These are phyloP conservation scores for Coniochaeta prunicola DNA, from an alignment of 2,329 filamentous ascomycete genomes.

Conservation along the genomic window DNA sequence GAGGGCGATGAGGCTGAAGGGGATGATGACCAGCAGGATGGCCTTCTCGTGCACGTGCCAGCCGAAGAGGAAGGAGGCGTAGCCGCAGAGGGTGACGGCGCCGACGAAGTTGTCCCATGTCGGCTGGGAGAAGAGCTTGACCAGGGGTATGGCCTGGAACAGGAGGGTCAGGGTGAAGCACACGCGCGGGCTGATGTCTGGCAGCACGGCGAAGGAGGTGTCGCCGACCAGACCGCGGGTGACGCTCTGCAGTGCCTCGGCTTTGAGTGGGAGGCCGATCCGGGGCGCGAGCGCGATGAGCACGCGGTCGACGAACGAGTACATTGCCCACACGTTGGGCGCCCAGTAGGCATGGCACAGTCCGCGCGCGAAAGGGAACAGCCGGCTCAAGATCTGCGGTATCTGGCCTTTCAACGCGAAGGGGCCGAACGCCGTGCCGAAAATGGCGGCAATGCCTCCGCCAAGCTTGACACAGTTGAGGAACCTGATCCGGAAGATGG, in stretches of 20 bases:
- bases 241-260: slow-evolving; percentile 74
- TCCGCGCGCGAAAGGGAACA: slow-evolving; percentile 92
- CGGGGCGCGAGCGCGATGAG: slow-evolving; percentile 81
- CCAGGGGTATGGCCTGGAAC: slow-evolving; percentile 71
- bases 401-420: slow-evolving; percentile 79
- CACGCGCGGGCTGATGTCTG: slow-evolving; percentile 69
- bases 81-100: slow-evolving; percentile 85
- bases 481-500: slow-evolving; percentile 68
- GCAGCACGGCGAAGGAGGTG: slow-evolving; percentile 87
- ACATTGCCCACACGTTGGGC: slow-evolving; percentile 93
- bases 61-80: slow-evolving; percentile 93
- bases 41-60: slow-evolving; percentile 99
- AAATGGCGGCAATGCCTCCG: slow-evolving; percentile 60
- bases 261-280: slow-evolving; percentile 65
- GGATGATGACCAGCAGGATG: slow-evolving; percentile 86
- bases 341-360: slow-evolving; percentile 98
- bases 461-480: slow-evolving; percentile 80
- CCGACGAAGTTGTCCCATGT: slow-evolving; percentile 88
- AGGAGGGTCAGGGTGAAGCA: slow-evolving; percentile 80
- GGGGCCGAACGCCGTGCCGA: slow-evolving; percentile 79
- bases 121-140: slow-evolving; percentile 74
- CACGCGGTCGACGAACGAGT: slow-evolving; percentile 81
- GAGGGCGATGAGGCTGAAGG: slow-evolving; percentile 87
- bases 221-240: slow-evolving; percentile 91
- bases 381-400: slow-evolving; percentile 70